Conservation (phyloP, 2,329 filamentous ascomycete genomes). For the Aspergillus hiratsukae region DNA sequence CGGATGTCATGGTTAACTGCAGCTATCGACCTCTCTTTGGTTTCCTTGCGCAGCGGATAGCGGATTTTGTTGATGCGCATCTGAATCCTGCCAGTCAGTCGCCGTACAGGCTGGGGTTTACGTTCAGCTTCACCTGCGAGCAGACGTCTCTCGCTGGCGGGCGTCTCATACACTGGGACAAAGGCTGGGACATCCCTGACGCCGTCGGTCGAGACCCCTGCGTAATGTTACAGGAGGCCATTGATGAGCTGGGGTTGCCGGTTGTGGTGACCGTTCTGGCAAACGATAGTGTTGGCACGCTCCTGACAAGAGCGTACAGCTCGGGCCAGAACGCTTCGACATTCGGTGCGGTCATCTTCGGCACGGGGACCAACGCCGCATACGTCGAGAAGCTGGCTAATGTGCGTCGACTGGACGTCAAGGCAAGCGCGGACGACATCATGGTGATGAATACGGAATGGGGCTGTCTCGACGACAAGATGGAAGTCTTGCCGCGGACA, state of each 20-base stretch:
- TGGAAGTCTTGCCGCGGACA: slow-evolving; percentile 16
- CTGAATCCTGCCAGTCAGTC: not conserved
- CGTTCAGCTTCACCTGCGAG: slow-evolving; percentile 19
- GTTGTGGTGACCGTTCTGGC: slow-evolving; percentile 16
- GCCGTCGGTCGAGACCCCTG: slow-evolving; percentile 17
- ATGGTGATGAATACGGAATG: slow-evolving; percentile 22
- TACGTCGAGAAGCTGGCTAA: slow-evolving; percentile 15
- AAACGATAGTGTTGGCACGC: slow-evolving; percentile 19
- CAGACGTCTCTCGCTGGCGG: slow-evolving; percentile 15
- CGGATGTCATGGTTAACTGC: slow-evolving; percentile 12
- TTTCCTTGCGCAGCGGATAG: slow-evolving; percentile 14
- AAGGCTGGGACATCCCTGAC: slow-evolving; percentile 20
- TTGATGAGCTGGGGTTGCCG: slow-evolving; percentile 13
- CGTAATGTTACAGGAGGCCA: slow-evolving; percentile 18
- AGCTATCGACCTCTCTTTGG: slow-evolving; percentile 17
- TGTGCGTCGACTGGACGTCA: slow-evolving; percentile 1
- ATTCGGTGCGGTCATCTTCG: slow-evolving; percentile 17
- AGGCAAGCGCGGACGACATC: not conserved
- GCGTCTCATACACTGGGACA: slow-evolving; percentile 18
- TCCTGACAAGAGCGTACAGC: slow-evolving; percentile 15
- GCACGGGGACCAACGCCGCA: slow-evolving; percentile 19
- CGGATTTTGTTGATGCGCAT: slow-evolving; percentile 8
- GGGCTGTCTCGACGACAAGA: slow-evolving; percentile 18
- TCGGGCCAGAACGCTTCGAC: slow-evolving; percentile 9
- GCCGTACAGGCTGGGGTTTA: slow-evolving; percentile 15